phyloP scores from a whole-genome alignment of 345 rosid species.

The Theobroma cacao region DNA sequence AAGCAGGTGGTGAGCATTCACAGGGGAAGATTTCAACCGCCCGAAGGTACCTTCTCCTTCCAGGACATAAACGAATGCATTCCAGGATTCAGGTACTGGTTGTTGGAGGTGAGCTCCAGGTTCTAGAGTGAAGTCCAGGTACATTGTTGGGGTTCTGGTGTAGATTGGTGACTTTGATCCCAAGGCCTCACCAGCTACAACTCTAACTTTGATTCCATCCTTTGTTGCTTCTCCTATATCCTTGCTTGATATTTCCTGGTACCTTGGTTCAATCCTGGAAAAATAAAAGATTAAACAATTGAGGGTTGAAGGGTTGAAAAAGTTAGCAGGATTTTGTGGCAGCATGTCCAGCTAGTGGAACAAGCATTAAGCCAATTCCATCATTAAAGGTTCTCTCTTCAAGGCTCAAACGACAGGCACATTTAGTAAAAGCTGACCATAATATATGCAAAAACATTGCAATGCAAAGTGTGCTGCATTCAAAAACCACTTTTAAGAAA shows the following conservation, averaged over 20 bases:
- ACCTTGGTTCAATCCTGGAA: constrained; percentile 74
- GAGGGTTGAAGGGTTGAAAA: neutral
- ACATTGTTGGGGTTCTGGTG: constrained; percentile 94
- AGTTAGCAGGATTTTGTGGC: constrained; percentile 7
- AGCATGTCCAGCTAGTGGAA: constrained; percentile 16
- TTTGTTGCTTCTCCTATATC: constrained; percentile 59
- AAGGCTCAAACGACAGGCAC: neutral
- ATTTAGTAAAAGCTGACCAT: neutral
- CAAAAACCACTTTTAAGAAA: constrained; percentile 18
- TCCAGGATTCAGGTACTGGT: constrained; percentile 61
- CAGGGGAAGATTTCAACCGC: constrained; percentile 27
- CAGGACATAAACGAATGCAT: constrained; percentile 64
- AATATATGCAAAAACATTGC: neutral
- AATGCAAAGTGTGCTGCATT: neutral
- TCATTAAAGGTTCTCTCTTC: constrained; percentile 15
- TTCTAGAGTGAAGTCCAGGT: constrained; percentile 71
- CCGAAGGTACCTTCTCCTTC: constrained; percentile 80
- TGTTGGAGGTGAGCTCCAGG: constrained; percentile 67
- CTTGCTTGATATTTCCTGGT: constrained; percentile 67
- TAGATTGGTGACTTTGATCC: constrained; percentile 68
- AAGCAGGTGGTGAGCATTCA: constrained; percentile 56
- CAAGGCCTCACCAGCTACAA: constrained; percentile 84
- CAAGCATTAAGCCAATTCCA: constrained; percentile 17
- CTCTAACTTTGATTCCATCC: constrained; percentile 68
- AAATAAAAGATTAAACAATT: neutral